Base-by-base conservation (phyloP, 2,329 filamentous ascomycete genomes). In the Parascedosporium putredinis region DNA sequence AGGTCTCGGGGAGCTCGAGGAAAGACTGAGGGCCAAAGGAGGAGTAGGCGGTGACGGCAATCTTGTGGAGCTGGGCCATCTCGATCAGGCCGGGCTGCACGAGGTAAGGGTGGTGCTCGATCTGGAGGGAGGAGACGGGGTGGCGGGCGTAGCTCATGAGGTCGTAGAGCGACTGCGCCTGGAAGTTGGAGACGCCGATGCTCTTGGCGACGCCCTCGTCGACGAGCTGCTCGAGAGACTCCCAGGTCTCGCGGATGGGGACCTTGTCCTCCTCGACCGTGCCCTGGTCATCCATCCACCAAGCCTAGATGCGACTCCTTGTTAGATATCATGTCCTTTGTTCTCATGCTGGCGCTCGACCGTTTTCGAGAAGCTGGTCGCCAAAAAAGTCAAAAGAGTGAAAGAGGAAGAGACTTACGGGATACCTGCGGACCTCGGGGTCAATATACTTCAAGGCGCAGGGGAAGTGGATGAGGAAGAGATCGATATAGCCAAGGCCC, bases 81-180 rank as follows among this genome's bases (percentile, higher is more conserved):
- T 79, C 70, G 59, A 93, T 65, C 47, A 94, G 78, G 47, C 80
- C 75, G 52, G 73, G 67, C 74, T 94, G 88, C 53, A 85, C 83
- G 52, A 91, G 79, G 76, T 90, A 93, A 23, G 88, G 88, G 75
- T 94, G 88, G 71, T 91, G 86, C 74, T 94, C 88, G 66, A 94
- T 84, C 74, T 94, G 88, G 52, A 93, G 81, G 36, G 84, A 82
- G 33, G 86, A 83, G 8, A 86, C 85, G 42, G 74, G 74, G 67
- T 88, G 78, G 59, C 77, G 79, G 54, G 85, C 86, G 67, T 89
- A 88, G 59, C 84, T 80, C 62, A 91, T 76, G 56, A 90, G 71
- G 67, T 93, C 87, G 66, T 90, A 84, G 61, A 94, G 68, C 55
- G 88, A 72, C 67, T 85, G 78, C 43, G 78, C 79, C 68, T 85